Base-by-base conservation (phyloP, 306 rosid genomes). In the Dicorynia guianensis region DNA sequence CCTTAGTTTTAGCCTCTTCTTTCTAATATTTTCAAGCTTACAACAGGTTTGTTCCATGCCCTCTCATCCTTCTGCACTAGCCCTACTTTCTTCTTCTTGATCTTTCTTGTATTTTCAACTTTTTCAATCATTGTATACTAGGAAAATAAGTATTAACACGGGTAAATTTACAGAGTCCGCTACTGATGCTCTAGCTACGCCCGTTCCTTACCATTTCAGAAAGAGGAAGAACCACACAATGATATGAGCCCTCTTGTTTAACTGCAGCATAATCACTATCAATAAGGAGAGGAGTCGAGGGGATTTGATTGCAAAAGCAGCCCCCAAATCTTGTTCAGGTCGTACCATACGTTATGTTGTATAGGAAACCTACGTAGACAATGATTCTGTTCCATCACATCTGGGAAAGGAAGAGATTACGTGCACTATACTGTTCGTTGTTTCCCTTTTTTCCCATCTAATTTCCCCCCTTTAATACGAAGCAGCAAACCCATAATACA, bases 31-130 rank as follows among this genome's bases (percentile, higher is more conserved):
- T 78, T 20, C 49, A 59, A 48, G 18, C 53, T 53, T 49, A 19
- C 43, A 34, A 36, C 74, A 71, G 84, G 82, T 80, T 72, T 72
- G 62, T 61, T 43, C 55, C 53, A 1, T 1, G 30, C 30, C 30
- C 36, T 56, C 74, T 36, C 19, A 47, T 47, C 57, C 54, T 56
- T 74, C 43, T 47, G 11, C 70, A 59, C 18, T 15, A 7, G 15
- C 36, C 14, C 34, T 20, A 25, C 59, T 49, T 47, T 40, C 64
- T 64, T 69, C 52, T 35, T 63, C 25, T 36, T 78, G 15, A n/a
- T 62, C 54, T 58, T 25, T 25, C 30, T 25, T 25, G 14, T 40
- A 49, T 76, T 53, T 77, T 62, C 59, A 67, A 35, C 2, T 76
- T 71, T 25, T 59, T 20, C 67, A 72, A 48, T 64, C 33, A 47